phyloP scores from a whole-genome alignment of 2,329 filamentous ascomycete species.

The Neonectria ditissima region DNA sequence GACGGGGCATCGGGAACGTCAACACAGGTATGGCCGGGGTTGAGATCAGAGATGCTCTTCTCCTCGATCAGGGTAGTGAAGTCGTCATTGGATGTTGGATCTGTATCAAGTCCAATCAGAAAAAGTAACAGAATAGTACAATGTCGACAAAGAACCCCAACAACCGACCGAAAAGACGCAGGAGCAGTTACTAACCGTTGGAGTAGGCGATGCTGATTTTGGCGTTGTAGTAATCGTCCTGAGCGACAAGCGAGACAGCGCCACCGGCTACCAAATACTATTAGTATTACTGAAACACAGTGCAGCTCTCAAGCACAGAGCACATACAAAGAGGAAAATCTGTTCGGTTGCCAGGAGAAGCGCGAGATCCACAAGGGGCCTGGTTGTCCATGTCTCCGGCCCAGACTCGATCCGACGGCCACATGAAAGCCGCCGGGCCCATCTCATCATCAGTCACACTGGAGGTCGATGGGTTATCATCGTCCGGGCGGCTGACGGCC shows the following conservation, averaged over 20 bases:
- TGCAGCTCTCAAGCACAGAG: no score
- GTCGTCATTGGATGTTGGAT: conserved; percentile 55
- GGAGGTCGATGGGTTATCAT: conserved; percentile 27
- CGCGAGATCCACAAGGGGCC: conserved; percentile 67
- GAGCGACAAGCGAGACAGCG: conserved; percentile 65
- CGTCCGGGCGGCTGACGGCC: conserved; percentile 24
- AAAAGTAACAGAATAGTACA: background rate
- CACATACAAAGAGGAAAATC: conserved; percentile 65
- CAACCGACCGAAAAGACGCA: no score
- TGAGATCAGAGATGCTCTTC: conserved; percentile 52
- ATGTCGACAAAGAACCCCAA: conserved; percentile 15
- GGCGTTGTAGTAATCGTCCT: conserved; percentile 67
- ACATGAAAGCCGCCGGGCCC: conserved; percentile 71
- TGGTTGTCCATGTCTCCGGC: conserved; percentile 65
- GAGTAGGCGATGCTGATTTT: conserved; percentile 66
- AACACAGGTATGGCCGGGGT: conserved; percentile 61
- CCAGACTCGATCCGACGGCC: conserved; percentile 70
- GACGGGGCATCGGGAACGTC: conserved; percentile 50
- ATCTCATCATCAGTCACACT: conserved; percentile 47
- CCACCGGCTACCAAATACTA: conserved; percentile 58
- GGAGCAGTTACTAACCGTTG: conserved; percentile 51
- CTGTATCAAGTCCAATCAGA: conserved; percentile 37
- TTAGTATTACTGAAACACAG: background rate
- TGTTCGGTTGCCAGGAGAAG: conserved; percentile 62
- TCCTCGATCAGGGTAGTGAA: conserved; percentile 54